phyloP scores from a whole-genome alignment of 2,329 filamentous ascomycete species.

The Epichloe hybrida region DNA sequence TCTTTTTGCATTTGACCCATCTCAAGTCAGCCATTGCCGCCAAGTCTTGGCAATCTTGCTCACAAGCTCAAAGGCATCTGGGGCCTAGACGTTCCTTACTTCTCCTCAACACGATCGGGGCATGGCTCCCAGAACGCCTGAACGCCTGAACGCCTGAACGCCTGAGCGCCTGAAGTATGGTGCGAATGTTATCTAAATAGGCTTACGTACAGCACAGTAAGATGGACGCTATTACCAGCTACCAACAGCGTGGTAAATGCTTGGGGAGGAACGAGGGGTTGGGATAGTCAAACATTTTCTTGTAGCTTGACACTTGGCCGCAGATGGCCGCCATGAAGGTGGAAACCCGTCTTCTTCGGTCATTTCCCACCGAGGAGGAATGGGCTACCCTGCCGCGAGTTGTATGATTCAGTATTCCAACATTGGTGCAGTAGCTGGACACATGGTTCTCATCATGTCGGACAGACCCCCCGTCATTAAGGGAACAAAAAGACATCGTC shows the following conservation, averaged over 20 bases:
- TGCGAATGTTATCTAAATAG: no score
- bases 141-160: no score
- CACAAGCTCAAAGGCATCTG: background rate
- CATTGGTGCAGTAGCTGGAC: constrained; percentile 47
- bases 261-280: background rate
- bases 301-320: background rate
- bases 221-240: background rate
- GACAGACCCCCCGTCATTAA: constrained; percentile 50
- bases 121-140: background rate
- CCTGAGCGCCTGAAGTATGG: no score
- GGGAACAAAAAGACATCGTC: constrained; percentile 48
- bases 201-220: background rate
- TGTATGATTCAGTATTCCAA: constrained; percentile 52
- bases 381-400: constrained; percentile 38
- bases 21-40: background rate
- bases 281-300: no score
- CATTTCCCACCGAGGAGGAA: constrained; percentile 22
- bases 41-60: background rate
- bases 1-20: background rate
- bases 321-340: background rate
- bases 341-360: background rate
- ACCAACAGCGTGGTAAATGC: background rate
- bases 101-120: background rate
- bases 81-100: background rate
- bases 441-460: constrained; percentile 51